Percentiles rank a stretch among this genome's conserved stretches.
Evolutionary conservation across 2,329 filamentous ascomycete genomes (phyloP).

Genomic region (Endothia cerciana): DNA sequence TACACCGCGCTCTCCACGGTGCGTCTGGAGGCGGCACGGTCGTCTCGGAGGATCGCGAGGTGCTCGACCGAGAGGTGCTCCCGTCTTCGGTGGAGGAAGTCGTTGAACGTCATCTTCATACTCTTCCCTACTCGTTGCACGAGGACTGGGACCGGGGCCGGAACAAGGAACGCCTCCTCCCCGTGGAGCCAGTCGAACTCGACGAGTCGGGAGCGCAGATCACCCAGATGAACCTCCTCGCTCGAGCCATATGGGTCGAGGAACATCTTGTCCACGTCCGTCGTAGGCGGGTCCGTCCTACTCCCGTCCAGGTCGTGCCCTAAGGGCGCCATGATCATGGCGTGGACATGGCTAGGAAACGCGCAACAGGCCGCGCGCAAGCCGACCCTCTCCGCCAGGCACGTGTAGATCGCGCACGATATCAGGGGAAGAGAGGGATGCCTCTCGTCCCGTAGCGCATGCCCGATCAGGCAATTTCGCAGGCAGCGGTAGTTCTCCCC

Average conservation of each 20-base stretch:
- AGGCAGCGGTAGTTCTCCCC: conserved; percentile 75
- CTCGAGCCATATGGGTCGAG: conserved; percentile 79
- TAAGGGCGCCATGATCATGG: conserved; percentile 67
- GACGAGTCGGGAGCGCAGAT: conserved; percentile 64
- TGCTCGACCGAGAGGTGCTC: conserved; percentile 38
- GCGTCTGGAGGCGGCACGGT: conserved; percentile 58
- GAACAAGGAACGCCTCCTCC: conserved; percentile 59
- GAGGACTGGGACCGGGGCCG: conserved; percentile 68
- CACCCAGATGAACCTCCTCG: conserved; percentile 64
- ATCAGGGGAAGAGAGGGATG: conserved; percentile 87
- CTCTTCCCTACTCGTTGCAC: conserved; percentile 79
- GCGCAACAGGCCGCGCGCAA: conserved; percentile 78
- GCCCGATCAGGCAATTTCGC: conserved; percentile 84
- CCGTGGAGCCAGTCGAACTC: conserved; percentile 49
- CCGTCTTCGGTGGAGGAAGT: conserved; percentile 39
- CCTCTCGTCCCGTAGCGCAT: conserved; percentile 71
- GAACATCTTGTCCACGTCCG: conserved; percentile 66
- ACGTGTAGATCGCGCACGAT: conserved; percentile 84
- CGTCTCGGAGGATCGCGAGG: conserved; percentile 44
- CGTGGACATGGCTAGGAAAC: conserved; percentile 85
- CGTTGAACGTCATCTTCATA: conserved; percentile 72
- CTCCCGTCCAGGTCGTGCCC: conserved; percentile 64
- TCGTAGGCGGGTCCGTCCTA: conserved; percentile 43
- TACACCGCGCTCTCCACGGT: conserved; percentile 64
- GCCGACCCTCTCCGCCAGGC: conserved; percentile 73